These are phyloP conservation scores for Phytophthora pini DNA, from an alignment of 352 stramenopile species.

Conservation along the genomic window DNA sequence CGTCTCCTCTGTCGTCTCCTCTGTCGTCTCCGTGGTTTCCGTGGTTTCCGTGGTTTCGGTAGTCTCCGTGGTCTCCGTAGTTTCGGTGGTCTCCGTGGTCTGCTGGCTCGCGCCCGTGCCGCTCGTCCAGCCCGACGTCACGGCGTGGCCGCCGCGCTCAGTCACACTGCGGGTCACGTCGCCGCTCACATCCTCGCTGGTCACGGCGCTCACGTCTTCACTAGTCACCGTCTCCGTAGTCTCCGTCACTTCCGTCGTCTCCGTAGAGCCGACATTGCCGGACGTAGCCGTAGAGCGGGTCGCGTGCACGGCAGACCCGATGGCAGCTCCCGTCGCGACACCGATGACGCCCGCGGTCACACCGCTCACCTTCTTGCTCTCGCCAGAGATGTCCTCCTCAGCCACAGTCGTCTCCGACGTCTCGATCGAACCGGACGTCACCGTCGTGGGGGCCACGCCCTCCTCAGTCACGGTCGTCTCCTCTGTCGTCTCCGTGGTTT, in stretches of 20 bases:
- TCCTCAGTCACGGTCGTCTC: no score
- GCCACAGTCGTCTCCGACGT: conserved; percentile 9
- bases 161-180: conserved; percentile 8
- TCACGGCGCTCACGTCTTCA: background rate
- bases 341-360: conserved; percentile 1
- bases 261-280: conserved; percentile 6
- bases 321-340: background rate
- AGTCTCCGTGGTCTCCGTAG: no score
- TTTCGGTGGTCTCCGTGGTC: background rate
- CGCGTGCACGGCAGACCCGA: conserved; percentile 5
- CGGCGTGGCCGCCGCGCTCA: conserved; percentile 3
- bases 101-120: background rate
- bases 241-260: background rate
- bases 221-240: background rate
- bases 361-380: conserved; percentile 2
- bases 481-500: no score
- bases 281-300: conserved; percentile 1
- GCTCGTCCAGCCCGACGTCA: background rate
- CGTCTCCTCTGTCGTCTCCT: no score
- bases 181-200: background rate
- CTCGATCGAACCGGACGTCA: background rate
- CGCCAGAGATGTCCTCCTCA: conserved; percentile 1
- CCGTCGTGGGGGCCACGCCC: no score
- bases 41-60: no score
- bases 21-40: no score